Evolutionary conservation across 2,329 filamentous ascomycete genomes (phyloP), one percentile per base, ranked within the genome.

Genomic region (Apiospora koreana): DNA sequence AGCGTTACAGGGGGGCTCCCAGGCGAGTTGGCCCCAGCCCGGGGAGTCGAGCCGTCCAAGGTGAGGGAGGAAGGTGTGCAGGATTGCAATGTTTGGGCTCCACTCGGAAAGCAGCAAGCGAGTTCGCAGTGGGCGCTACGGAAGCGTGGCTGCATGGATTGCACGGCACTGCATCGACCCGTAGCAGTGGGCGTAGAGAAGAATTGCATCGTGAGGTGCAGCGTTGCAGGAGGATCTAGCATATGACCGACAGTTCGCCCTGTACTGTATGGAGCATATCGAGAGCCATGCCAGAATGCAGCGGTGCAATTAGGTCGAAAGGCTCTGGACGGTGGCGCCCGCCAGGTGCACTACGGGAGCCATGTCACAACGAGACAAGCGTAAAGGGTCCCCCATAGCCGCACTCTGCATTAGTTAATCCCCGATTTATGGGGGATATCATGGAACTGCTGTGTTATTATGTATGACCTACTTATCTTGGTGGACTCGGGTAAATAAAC

Each of bases 131-230:
- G 16, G 50, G 46, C 71, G 58, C 69, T 48, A 21, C 35, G 46
- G 65, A 67, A 69, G 64, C 54, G 68, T 62, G 68, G 71, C 67
- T 41, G 64, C 71, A 71, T 72, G 71, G 73, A 46, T 69, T 67
- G 68, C 62, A 66, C 69, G 62, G 54, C 72, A 38, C 54, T 62
- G 54, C 54, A 76, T 73, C 72, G 78, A 81, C 79, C 79, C 79
- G 74, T 75, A 77, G 78, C 74, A 76, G 78, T 80, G 79, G 78
- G 69, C 75, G 75, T 79, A 81, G 77, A 16, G 77, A 73, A 74
- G 71, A 71, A 72, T 68, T 71, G 65, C 62, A 69, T 67, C 69
- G 71, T 58, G 62, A 69, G 68, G 65, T 45, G 42, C 42, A 67
- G 65, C 31, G 42, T 43, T 45, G 42, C 65, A 62, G 54, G 54